A percentile compares a stretch with the other conserved stretches of the same genome.
Conservation (phyloP, 768 basidiomycete genomes). For the Suillus hirtellus region DNA sequence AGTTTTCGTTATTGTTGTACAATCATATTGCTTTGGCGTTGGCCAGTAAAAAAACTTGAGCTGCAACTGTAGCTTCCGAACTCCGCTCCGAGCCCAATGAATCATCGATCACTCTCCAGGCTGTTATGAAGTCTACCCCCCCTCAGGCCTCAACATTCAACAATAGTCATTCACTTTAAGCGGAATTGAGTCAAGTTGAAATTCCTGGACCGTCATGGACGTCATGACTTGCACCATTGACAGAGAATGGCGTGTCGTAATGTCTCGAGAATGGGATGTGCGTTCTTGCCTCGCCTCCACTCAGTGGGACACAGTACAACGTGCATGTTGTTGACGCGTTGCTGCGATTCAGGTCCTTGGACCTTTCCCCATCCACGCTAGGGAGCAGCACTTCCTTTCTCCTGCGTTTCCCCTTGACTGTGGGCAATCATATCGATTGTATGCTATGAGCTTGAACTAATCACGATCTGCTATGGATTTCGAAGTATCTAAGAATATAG, state of each 20-base stretch:
- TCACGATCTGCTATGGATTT: not conserved
- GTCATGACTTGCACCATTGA: too few relatives aligned
- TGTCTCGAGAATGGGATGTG: slow-evolving; percentile 32
- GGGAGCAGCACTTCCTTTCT: slow-evolving; percentile 82
- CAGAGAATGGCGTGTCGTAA: slow-evolving; percentile 24
- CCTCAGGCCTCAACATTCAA: too few relatives aligned
- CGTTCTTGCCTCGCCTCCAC: slow-evolving; percentile 11
- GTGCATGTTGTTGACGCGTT: not conserved
- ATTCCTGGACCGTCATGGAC: not conserved
- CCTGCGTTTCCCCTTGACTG: slow-evolving; percentile 73
- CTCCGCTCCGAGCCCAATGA: not conserved
- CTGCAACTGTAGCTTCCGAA: not conserved
- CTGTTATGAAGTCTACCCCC: too few relatives aligned
- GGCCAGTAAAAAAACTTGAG: not conserved
- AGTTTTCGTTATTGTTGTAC: not conserved
- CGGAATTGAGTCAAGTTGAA: too few relatives aligned
- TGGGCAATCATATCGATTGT: slow-evolving; percentile 32
- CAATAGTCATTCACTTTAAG: too few relatives aligned
- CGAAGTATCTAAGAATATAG: slow-evolving; percentile 51
- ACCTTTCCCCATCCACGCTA: slow-evolving; percentile 81
- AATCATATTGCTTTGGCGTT: not conserved
- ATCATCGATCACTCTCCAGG: too few relatives aligned
- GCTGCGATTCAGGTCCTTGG: slow-evolving; percentile 60
- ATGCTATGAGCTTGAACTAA: not conserved
- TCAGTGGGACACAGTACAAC: not conserved